These are phyloP conservation scores for Pseudogymnoascus sp. DNA, from an alignment of 2,329 filamentous ascomycete species.

Conservation along the genomic window DNA sequence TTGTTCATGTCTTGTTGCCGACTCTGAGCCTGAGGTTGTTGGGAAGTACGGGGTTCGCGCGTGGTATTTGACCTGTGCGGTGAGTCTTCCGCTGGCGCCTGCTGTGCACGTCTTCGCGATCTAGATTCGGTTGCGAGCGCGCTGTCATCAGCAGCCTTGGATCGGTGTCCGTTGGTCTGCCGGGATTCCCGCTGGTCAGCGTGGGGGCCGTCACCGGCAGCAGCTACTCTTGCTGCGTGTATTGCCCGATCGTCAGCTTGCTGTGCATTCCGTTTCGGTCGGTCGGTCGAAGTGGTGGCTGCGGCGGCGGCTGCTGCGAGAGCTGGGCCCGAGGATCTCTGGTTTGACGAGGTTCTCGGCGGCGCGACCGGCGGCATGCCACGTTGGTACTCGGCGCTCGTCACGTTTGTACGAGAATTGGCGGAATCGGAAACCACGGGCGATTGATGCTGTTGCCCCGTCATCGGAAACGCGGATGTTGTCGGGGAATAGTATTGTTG, in stretches of 20 bases:
- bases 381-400: conserved; percentile 43
- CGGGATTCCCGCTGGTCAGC: conserved; percentile 32
- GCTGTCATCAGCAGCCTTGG: conserved; percentile 25
- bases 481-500: conserved; percentile 25
- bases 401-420: neutral
- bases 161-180: conserved; percentile 35
- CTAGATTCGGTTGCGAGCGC: conserved; percentile 30
- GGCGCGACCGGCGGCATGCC: conserved; percentile 66
- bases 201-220: conserved; percentile 27
- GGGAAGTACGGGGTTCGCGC: conserved; percentile 32
- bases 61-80: conserved; percentile 35
- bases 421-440: neutral
- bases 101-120: conserved; percentile 40
- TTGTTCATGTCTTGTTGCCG: conserved; percentile 28
- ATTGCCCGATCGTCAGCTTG: conserved; percentile 25
- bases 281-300: conserved; percentile 11
- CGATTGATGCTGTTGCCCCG: conserved; percentile 1
- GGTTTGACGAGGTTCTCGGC: conserved; percentile 73
- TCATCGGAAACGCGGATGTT: conserved; percentile 6
- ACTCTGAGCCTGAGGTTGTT: conserved; percentile 25
- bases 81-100: conserved; percentile 35
- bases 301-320: conserved; percentile 29
- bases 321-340: conserved; percentile 36
- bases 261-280: conserved; percentile 24
- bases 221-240: conserved; percentile 22